Percentiles rank a stretch among this genome's conserved stretches.
Conservation (phyloP, 1,284 basidiomycete species). For the Cutaneotrichosporon sp. region DNA sequence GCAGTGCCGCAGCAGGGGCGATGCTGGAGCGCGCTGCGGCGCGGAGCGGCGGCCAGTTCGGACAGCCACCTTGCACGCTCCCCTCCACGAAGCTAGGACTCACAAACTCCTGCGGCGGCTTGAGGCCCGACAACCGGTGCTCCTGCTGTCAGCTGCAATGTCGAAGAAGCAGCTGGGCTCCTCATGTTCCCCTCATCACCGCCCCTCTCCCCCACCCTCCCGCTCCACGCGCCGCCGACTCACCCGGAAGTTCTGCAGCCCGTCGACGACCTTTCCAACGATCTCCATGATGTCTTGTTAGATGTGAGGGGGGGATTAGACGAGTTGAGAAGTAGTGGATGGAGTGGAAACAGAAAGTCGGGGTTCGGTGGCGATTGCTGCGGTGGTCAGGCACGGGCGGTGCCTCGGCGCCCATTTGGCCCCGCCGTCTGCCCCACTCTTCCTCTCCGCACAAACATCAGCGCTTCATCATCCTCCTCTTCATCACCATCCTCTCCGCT, state of each 20-base stretch:
- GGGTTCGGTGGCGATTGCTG: not conserved
- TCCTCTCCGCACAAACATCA: not conserved
- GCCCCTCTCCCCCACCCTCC: not conserved
- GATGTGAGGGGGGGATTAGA: conserved; percentile 12
- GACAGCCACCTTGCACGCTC: not conserved
- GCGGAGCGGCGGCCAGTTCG: not conserved
- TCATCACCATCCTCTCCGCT: not conserved
- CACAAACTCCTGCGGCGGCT: conserved; percentile 45
- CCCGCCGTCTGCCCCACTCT: not conserved
- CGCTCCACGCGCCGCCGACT: conserved; percentile 14
- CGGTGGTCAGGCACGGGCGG: not conserved
- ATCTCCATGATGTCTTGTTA: conserved; percentile 32
- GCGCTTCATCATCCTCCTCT: too few species aligned
- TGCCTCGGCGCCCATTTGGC: not conserved
- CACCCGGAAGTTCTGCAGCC: conserved; percentile 34
- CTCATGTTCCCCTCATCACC: too few species aligned
- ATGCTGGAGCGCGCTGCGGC: not conserved
- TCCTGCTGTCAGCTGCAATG: conserved; percentile 35
- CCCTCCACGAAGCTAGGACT: conserved; percentile 20
- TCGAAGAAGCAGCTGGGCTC: too few species aligned
- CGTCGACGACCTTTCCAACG: conserved; percentile 33
- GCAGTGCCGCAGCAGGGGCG: too few species aligned
- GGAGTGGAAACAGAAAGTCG: not conserved
- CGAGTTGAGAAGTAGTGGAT: not conserved
- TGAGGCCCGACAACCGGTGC: conserved; percentile 39